Evolutionary conservation across 345 rosid species (phyloP).

Genomic region (Eutrema yunnanense): DNA sequence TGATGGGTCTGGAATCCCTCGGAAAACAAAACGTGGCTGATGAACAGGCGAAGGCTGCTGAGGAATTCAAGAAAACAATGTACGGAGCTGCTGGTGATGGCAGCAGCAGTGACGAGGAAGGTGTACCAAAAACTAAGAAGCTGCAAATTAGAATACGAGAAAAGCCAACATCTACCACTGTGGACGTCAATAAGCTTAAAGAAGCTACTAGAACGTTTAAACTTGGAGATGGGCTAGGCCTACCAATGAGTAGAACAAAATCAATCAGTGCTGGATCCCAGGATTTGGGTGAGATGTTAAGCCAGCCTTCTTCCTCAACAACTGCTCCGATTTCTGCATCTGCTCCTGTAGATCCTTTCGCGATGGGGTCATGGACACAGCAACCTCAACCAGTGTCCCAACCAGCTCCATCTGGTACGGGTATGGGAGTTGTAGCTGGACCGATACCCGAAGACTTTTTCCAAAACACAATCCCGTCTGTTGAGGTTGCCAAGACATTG

Average conservation of each 20-base stretch:
- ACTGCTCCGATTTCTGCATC: constrained; percentile 41
- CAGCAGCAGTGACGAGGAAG: constrained; percentile 97
- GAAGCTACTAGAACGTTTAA: constrained; percentile 85
- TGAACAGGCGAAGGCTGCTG: constrained; percentile 94
- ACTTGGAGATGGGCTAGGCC: constrained; percentile 82
- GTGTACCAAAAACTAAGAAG: constrained; percentile 56
- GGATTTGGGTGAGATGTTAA: constrained; percentile 52
- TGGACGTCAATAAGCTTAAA: constrained; percentile 90
- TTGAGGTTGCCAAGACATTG: constrained; percentile 77
- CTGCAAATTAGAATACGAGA: constrained; percentile 89
- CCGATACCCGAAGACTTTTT: constrained; percentile 98
- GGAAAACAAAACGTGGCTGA: constrained; percentile 53
- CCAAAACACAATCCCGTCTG: constrained; percentile 81
- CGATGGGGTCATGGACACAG: constrained; percentile 48
- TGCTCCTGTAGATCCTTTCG: constrained; percentile 64
- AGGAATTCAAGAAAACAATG: constrained; percentile 95
- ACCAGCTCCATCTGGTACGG: constrained; percentile 39
- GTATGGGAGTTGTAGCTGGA: constrained; percentile 45
- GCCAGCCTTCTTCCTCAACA: constrained; percentile 42
- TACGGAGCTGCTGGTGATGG: constrained; percentile 72
- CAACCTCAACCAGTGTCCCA: constrained; percentile 44
- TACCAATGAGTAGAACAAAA: constrained; percentile 58
- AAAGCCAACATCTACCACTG: constrained; percentile 68
- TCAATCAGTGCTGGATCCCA: constrained; percentile 55
- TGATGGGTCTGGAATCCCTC: constrained; percentile 84